These are phyloP conservation scores for Candida odintsovae DNA, from an alignment of 805 yeast species.

Conservation along the genomic window DNA sequence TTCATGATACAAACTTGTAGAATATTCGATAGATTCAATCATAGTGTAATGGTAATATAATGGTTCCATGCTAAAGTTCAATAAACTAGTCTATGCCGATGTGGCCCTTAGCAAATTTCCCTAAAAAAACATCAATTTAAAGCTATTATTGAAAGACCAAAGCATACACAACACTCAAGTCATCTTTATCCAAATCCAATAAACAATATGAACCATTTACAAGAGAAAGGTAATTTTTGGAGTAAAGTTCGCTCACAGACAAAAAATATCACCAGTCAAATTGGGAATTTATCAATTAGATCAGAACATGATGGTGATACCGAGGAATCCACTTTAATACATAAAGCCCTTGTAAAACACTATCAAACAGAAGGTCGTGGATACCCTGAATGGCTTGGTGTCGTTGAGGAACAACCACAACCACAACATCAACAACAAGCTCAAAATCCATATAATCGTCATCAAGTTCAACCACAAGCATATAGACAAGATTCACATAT, in stretches of 20 bases:
- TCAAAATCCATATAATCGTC: conserved; percentile 1
- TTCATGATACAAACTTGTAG: not conserved
- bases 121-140: too few relatives aligned
- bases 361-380: conserved; percentile 10
- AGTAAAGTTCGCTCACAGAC: conserved; percentile 22
- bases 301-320: conserved; percentile 25
- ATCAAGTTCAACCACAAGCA: conserved; percentile 1
- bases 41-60: too few relatives aligned
- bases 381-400: conserved; percentile 25
- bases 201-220: not conserved
- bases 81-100: too few relatives aligned
- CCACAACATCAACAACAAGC: conserved; percentile 12
- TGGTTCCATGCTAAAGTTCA: too few relatives aligned
- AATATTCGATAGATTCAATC: too few relatives aligned
- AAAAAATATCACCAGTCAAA: conserved; percentile 16
- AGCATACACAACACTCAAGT: too few relatives aligned
- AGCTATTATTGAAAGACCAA: too few relatives aligned
- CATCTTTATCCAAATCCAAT: too few relatives aligned
- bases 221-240: conserved; percentile 17
- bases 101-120: too few relatives aligned
- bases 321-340: conserved; percentile 19
- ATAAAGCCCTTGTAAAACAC: conserved; percentile 21
- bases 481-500: conserved; percentile 1
- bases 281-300: conserved; percentile 18
- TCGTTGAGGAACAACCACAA: conserved; percentile 3